Evolutionary conservation across 2,329 filamentous ascomycete species (phyloP).

Genomic region (Ophiocordyceps sinensis): DNA sequence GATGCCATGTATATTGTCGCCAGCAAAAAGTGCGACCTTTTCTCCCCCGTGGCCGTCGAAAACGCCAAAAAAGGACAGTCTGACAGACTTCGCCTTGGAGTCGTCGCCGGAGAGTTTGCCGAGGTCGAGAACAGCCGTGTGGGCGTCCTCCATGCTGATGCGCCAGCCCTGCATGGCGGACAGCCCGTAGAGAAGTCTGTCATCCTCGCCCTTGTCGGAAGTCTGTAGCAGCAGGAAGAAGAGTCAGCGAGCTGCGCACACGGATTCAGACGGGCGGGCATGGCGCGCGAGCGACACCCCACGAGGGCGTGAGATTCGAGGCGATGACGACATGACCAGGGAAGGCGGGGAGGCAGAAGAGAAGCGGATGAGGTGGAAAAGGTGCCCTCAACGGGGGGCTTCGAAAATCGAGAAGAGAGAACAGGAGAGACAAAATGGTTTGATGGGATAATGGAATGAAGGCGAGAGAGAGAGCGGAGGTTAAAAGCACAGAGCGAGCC

Average conservation of each 20-base stretch:
- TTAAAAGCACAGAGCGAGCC: background rate
- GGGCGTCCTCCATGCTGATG: slow-evolving; percentile 98
- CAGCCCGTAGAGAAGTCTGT: slow-evolving; percentile 80
- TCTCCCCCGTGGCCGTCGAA: slow-evolving; percentile 97
- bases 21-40: slow-evolving; percentile 86
- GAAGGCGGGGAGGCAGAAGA: background rate
- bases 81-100: slow-evolving; percentile 51
- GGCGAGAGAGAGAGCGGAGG: background rate
- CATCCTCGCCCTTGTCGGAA: slow-evolving; percentile 84
- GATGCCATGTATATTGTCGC: slow-evolving; percentile 87
- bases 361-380: background rate
- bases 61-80: slow-evolving; percentile 91
- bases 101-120: slow-evolving; percentile 38
- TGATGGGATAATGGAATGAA: background rate
- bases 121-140: slow-evolving; percentile 79
- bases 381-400: background rate
- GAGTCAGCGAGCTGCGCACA: slow-evolving; percentile 11
- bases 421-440: background rate
- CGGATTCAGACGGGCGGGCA: too few relatives aligned
- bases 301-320: background rate
- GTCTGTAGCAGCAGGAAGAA: slow-evolving; percentile 35
- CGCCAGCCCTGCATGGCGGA: slow-evolving; percentile 99
- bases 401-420: background rate
- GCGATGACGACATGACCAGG: too few relatives aligned
- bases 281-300: background rate